Base-by-base conservation (phyloP, 169 alveolate species). In the Amoebophrya sp. region DNA sequence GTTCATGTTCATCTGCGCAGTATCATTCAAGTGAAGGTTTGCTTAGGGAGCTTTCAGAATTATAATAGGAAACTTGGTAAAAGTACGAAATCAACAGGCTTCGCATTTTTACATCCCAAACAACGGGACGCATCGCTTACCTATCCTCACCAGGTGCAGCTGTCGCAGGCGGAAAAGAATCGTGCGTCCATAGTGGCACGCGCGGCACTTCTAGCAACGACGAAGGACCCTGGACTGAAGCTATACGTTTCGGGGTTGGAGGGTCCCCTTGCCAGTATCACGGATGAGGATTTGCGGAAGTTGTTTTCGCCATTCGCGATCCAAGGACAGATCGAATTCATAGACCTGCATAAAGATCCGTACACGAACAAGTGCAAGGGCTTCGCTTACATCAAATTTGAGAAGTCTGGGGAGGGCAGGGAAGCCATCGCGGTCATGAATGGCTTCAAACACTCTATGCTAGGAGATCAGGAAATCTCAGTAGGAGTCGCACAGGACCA, bases 101-200 rank as follows among this genome's bases (percentile, higher is more conserved):
- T 65, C n/a, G 2, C 33, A 12, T 65, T 65, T 65, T 65, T 36
- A 26, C 2, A 18, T 26, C 36, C 3, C 18, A 65, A 0, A 12
- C 65, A 12, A 12, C 18, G 18, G 65, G 29, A 18, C 18, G 65
- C 65, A 47, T 47, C 18, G 18, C 6, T 47, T 47, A 6, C 65
- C 65, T 18, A 47, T 18, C 18, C 65, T 47, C 18, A 1, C 0
- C 41, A 89, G 38, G 53, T 89, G 18, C 91, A 89, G 91, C 91
- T 65, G 10, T 23, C 40, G 10, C 91, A 89, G 91, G 91, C 91
- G 38, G 91, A 89, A 65, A 89, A 89, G 55, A 89, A 89, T 33
- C 91, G 41, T 33, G 53, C 41, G 76, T 36, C 55, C 26, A 89
- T 41, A 33, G 83, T 65, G 38, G 83, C 83, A 6, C 83, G 83